phyloP scores from a whole-genome alignment of 495 filamentous ascomycete genomes.

The Daldinia caldariorum region DNA sequence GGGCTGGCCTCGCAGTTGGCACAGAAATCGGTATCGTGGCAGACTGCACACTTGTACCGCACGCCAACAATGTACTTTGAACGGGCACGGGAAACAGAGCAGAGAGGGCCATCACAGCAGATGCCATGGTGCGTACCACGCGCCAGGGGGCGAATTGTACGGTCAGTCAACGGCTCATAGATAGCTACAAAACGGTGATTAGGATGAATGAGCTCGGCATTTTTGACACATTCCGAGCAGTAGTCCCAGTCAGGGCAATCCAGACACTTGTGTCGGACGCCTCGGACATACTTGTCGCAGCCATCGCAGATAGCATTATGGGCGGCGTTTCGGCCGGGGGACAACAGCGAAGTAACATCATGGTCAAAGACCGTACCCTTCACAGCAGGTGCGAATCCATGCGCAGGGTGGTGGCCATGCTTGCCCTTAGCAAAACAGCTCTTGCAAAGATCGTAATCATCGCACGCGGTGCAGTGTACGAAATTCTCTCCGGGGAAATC shows the following conservation, averaged over 20 bases:
- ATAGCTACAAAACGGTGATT: conserved; percentile 91
- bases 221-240: conserved; percentile 79
- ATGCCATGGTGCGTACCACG: conserved; percentile 78
- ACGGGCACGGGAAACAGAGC: conserved; percentile 64
- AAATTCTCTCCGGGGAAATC: conserved; percentile 80
- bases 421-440: conserved; percentile 76
- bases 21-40: conserved; percentile 96
- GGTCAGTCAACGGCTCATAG: conserved; percentile 77
- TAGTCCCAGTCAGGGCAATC: conserved; percentile 98
- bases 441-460: conserved; percentile 92
- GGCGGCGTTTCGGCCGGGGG: conserved; percentile 79
- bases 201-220: conserved; percentile 74
- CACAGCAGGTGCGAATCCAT: conserved; percentile 76
- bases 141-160: conserved; percentile 45
- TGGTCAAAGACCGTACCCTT: conserved; percentile 64
- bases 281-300: conserved; percentile 88
- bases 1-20: conserved; percentile 91
- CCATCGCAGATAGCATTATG: conserved; percentile 95
- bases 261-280: conserved; percentile 96
- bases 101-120: conserved; percentile 95
- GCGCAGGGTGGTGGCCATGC: conserved; percentile 93
- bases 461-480: conserved; percentile 84
- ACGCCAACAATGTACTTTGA: conserved; percentile 79
- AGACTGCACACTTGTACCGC: conserved; percentile 97
- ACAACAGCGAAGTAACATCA: conserved; percentile 69